A percentile compares a stretch with the other conserved stretches of the same genome.
phyloP scores from a whole-genome alignment of 164 flowering plant species.

The Aristolochia californica region DNA sequence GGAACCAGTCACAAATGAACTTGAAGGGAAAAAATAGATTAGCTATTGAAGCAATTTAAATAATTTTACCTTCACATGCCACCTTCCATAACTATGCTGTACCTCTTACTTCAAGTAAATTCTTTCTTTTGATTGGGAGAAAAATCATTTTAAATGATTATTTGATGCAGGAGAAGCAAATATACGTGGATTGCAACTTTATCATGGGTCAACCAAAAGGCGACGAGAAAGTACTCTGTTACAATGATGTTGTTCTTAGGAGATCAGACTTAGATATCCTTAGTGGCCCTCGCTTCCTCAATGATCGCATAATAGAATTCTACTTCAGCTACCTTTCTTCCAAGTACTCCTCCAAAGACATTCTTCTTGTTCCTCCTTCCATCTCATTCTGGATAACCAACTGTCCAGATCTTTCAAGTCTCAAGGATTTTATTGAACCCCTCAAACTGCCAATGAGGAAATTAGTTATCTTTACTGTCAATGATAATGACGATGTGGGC shows the following conservation, averaged over 20 bases:
- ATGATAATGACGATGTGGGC: slow-evolving; percentile 52
- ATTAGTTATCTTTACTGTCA: slow-evolving; percentile 57
- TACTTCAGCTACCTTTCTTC: slow-evolving; percentile 64
- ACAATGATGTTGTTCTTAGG: slow-evolving; percentile 71
- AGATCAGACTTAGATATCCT: slow-evolving; percentile 68
- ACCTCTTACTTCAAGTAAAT: too few relatives aligned
- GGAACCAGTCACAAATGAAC: too few relatives aligned
- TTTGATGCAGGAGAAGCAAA: too few relatives aligned
- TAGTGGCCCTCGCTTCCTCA: slow-evolving; percentile 48
- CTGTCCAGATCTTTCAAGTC: slow-evolving; percentile 35
- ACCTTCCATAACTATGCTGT: too few relatives aligned
- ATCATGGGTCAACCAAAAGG: slow-evolving; percentile 8
- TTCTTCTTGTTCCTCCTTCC: slow-evolving; percentile 63
- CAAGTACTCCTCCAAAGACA: slow-evolving; percentile 30
- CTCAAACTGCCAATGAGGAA: slow-evolving; percentile 42
- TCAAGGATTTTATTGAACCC: slow-evolving; percentile 52
- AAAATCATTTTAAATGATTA: too few relatives aligned
- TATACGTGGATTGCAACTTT: background rate
- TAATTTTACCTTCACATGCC: too few relatives aligned
- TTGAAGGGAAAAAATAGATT: too few relatives aligned
- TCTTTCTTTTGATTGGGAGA: too few relatives aligned
- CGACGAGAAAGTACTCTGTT: slow-evolving; percentile 72
- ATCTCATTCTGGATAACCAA: slow-evolving; percentile 68
- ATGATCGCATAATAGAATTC: slow-evolving; percentile 87
- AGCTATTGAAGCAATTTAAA: too few relatives aligned